A percentile compares a stretch with the other conserved stretches of the same genome.
Conservation (phyloP, 2,329 filamentous ascomycete genomes). For the Chrysoporthe puriensis region DNA sequence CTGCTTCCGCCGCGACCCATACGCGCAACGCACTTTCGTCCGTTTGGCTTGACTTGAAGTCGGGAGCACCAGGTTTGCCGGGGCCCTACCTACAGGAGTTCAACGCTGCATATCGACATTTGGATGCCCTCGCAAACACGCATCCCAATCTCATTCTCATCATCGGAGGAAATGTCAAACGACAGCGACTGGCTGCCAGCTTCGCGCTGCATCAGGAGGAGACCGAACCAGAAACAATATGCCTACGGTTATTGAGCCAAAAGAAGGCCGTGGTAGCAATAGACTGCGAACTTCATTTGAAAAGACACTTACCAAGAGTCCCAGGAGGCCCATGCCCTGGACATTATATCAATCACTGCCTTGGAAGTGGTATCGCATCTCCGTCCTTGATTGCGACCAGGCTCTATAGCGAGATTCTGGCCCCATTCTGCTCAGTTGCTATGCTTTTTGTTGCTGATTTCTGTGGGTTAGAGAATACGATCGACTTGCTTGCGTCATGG, state of each 20-base stretch:
- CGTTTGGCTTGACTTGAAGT: background rate
- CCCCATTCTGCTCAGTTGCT: background rate
- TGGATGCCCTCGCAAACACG: no score
- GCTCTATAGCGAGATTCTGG: background rate
- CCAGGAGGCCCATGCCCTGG: background rate
- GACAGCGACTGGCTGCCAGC: no score
- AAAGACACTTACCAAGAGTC: background rate
- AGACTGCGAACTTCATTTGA: background rate
- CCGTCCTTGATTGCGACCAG: background rate
- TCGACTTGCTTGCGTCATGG: background rate
- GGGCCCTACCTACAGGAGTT: background rate
- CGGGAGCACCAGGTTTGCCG: background rate
- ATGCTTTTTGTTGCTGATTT: background rate
- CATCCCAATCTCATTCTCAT: no score
- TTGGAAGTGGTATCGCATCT: background rate
- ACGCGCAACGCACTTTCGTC: no score
- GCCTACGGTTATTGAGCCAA: no score
- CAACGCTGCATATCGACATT: background rate
- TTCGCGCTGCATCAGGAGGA: no score
- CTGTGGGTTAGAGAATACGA: background rate
- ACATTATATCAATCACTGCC: background rate
- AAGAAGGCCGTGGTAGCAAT: no score
- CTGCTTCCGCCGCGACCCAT: no score
- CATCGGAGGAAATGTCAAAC: no score
- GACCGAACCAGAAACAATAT: no score